A percentile compares a stretch with the other conserved stretches of the same genome.
Conservation (phyloP, 2,329 filamentous ascomycete species). For the Talaromyces marneffei region DNA sequence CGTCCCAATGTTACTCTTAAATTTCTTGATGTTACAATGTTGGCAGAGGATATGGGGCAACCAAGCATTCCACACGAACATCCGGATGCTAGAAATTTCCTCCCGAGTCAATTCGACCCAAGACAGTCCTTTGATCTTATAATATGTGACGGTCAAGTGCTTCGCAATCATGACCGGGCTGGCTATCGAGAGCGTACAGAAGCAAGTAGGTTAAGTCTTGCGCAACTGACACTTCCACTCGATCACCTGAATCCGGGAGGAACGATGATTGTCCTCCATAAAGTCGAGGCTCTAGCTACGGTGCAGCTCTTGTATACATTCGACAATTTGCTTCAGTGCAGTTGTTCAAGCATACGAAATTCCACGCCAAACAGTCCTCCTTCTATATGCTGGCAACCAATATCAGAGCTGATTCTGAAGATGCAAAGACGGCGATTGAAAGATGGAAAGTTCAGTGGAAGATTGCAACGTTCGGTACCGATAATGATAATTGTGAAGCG, state of each 20-base stretch:
- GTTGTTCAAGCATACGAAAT: constrained; percentile 42
- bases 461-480: constrained; percentile 33
- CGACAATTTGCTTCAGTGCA: constrained; percentile 36
- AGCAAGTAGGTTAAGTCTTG: constrained; percentile 28
- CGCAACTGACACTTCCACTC: constrained; percentile 44
- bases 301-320: constrained; percentile 38
- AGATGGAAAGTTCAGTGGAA: constrained; percentile 27
- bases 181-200: constrained; percentile 34
- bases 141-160: constrained; percentile 46
- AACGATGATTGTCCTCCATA: constrained; percentile 49
- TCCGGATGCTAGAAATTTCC: constrained; percentile 20
- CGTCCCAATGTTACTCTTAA: constrained; percentile 15
- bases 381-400: constrained; percentile 51
- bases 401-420: constrained; percentile 29
- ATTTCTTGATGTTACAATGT: constrained; percentile 48
- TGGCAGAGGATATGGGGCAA: constrained; percentile 43
- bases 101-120: constrained; percentile 22
- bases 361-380: constrained; percentile 42
- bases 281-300: constrained; percentile 39
- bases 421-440: constrained; percentile 33
- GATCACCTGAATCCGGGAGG: constrained; percentile 44
- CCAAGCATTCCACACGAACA: constrained; percentile 19
- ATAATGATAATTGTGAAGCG: constrained; percentile 7
- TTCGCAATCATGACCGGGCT: constrained; percentile 35
- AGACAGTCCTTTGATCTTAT: constrained; percentile 38